Evolutionary conservation across 1,139 yeast genomes (phyloP).

Genomic region (Debaryomycetaceae sp.): DNA sequence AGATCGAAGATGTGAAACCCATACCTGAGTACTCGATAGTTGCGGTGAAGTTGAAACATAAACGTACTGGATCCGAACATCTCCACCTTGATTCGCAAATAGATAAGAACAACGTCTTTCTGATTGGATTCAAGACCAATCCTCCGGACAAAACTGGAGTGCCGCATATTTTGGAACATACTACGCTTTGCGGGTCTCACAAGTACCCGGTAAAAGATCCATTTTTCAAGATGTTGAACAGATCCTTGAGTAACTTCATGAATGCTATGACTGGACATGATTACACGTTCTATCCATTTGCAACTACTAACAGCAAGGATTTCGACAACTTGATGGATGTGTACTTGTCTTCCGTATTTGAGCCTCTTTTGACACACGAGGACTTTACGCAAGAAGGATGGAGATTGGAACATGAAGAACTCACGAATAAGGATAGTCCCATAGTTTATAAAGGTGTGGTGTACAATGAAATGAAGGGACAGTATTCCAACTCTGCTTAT

Average conservation of each 20-base stretch:
- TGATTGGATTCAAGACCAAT: conserved; percentile 87
- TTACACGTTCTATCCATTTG: conserved; percentile 92
- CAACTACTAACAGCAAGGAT: conserved; percentile 85
- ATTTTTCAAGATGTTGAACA: conserved; percentile 91
- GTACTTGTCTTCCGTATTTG: conserved; percentile 82
- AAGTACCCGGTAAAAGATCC: conserved; percentile 96
- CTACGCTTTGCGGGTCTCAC: conserved; percentile 89
- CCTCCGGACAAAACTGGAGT: conserved; percentile 94
- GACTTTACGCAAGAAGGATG: conserved; percentile 98
- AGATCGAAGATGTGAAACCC: conserved; percentile 56
- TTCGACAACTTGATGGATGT: conserved; percentile 82
- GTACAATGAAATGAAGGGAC: conserved; percentile 98
- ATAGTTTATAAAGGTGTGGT: conserved; percentile 90
- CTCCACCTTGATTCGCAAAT: conserved; percentile 74
- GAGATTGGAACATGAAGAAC: conserved; percentile 78
- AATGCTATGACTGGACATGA: conserved; percentile 99
- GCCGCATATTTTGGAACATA: conserved; percentile 94
- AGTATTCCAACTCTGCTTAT: conserved; percentile 84
- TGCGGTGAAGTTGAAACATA: conserved; percentile 72
- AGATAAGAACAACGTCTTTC: conserved; percentile 83
- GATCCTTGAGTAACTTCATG: conserved; percentile 89
- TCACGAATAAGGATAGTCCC: conserved; percentile 56
- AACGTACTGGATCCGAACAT: conserved; percentile 72
- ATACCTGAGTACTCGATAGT: conserved; percentile 81
- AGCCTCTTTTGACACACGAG: conserved; percentile 71